Evolutionary conservation across 805 yeast species (phyloP), one percentile per base, ranked within the genome.

Genomic region (Starmera quercuum): DNA sequence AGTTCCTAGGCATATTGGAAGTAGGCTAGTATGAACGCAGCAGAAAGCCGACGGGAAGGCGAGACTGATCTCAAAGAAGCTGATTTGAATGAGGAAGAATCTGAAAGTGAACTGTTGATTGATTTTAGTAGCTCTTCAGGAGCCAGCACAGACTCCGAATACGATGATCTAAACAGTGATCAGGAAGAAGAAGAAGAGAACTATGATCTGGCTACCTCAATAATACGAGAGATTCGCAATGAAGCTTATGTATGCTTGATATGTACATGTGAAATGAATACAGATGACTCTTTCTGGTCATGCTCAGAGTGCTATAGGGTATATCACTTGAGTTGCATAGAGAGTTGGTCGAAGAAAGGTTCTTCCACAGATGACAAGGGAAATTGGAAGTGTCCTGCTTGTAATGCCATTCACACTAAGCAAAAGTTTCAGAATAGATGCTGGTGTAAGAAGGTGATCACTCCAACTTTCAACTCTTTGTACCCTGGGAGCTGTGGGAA

Each of bases 401-500:
- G 95, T 54, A 85, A 75, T 57, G 63, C 57, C 31, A 73, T 63
- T 32, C 62, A 58, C 33, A 47, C 39, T 38, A 47, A 59, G 47
- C 64, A 71, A 29, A 87, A 84, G 24, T 68, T 57, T 42, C 68
- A 55, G 26, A 79, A 73, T 54, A 73, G 73, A 1, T 87, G 97
- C 51, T 87, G 97, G 97, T 87, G 96, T 64, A 90, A 88, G 1
- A 81, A 83, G 47, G 71, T 69, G 3, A 61, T 73, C 14, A 74
- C 83, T 42, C 96, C 96, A 0, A 60, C 53, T 4, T 56, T 67
- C 1, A 76, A 79, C 46, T 56, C 66, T 14, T 56, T 78, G 33
- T 60, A 67, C 32, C 95, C 96, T 0, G 92, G 87, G 44, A 79
- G 92, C 31, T 88, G 97, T 65, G 95, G 95, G 3, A 87, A 83